Evolutionary conservation across 176 grass and related monocot species (phyloP), one percentile per base, ranked within the genome.

Genomic region (Microstegium vimineum): DNA sequence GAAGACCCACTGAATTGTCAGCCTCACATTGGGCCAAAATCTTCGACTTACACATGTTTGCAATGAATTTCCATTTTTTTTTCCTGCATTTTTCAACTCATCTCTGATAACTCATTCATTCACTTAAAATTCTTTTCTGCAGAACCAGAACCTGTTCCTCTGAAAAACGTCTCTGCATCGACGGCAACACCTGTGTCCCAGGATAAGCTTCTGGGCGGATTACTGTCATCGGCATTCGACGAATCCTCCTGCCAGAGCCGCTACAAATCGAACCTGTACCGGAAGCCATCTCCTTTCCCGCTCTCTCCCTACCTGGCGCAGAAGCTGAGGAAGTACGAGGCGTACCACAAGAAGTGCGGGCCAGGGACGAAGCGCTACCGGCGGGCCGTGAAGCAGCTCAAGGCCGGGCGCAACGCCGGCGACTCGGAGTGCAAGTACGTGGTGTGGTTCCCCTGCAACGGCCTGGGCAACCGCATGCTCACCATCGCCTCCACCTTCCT

Each of bases 391-490:
- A 59, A 88, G 81, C 91, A 94, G 73, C 91, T 97, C 82, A 84
- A 76, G 56, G 35, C 87, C 2, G 87, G 91, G 13, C 84, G 71
- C 74, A 94, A 88, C 74, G 71, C 40, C 23, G 94, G 81, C 11
- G 31, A 47, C 10, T 30, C 84, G 0, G 78, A 74, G 51, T 97
- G 94, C 91, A 86, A 86, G 71, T 97, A 97, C 51, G 82, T 97
- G 68, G 75, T 97, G 30, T 97, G 94, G 94, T 91, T 91, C 62
- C 91, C 91, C 8, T 90, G 87, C 87, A 94, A 97, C 68, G 94
- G 94, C 4, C 85, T 97, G 23, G 94, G 94, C n/a, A 97, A 97
- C 79, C 83, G 94, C 5, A 97, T 97, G 94, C 87, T 97, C 20
- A 92, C 86, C 30, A 88, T 97, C 65, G 79, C 89, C 3, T 89